Conservation (phyloP, 495 filamentous ascomycete genomes). For the Hyaloscypha hepaticicola region DNA sequence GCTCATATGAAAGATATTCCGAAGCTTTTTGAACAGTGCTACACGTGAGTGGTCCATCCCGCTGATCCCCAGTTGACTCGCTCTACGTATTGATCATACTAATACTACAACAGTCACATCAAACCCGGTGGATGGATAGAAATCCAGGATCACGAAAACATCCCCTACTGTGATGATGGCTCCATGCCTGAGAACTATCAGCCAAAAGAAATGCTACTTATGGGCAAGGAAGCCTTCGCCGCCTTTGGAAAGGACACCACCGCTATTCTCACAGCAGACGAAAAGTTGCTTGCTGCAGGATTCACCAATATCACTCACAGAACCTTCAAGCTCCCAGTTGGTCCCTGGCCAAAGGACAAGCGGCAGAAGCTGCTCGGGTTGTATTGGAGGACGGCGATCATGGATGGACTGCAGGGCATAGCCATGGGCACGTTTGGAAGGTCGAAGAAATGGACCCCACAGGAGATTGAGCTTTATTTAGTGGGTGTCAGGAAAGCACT, state of each 20-base stretch:
- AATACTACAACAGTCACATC: conserved; percentile 32
- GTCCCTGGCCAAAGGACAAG: conserved; percentile 44
- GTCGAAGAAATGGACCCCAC: neutral
- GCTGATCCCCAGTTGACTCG: neutral
- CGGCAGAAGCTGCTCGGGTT: conserved; percentile 43
- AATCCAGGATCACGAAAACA: conserved; percentile 37
- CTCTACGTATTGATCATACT: no score
- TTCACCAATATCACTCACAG: conserved; percentile 33
- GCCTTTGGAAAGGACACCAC: conserved; percentile 48
- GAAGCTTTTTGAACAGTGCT: conserved; percentile 17
- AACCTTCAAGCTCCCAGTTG: conserved; percentile 35
- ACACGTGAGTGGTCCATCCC: neutral
- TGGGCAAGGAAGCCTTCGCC: conserved; percentile 40
- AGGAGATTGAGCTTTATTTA: conserved; percentile 4
- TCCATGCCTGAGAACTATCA: conserved; percentile 38
- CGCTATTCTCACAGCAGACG: conserved; percentile 44
- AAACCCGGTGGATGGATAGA: conserved; percentile 40
- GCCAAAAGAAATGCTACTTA: conserved; percentile 44
- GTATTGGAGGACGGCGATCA: conserved; percentile 18
- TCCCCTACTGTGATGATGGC: conserved; percentile 39
- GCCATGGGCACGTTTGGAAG: neutral
- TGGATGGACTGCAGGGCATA: neutral
- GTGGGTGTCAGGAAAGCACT: neutral
- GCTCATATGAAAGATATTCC: conserved; percentile 27
- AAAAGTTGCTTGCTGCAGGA: conserved; percentile 38